Percentiles rank a stretch among this genome's conserved stretches.
phyloP scores from a whole-genome alignment of 306 rosid species.

The Dicorynia guianensis region DNA sequence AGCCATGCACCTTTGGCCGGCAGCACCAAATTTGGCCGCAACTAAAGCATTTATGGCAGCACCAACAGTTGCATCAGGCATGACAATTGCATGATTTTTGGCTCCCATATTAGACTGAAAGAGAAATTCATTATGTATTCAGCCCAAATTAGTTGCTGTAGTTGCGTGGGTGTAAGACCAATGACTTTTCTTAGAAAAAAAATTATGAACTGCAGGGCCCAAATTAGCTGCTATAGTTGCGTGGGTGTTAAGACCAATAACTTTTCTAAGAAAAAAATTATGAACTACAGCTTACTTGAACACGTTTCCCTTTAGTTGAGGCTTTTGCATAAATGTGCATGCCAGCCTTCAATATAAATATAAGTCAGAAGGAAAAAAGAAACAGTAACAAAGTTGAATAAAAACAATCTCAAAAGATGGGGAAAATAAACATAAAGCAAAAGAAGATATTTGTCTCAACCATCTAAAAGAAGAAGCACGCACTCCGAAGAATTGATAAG shows the following conservation, averaged over 20 bases:
- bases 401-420: too few relatives aligned
- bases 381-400: too few relatives aligned
- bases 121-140: constrained; percentile 19
- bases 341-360: constrained; percentile 73
- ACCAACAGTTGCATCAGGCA: constrained; percentile 90
- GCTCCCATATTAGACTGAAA: constrained; percentile 97
- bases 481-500: not conserved
- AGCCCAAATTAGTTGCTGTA: constrained; percentile 37
- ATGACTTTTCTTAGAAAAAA: constrained; percentile 25
- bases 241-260: too few relatives aligned
- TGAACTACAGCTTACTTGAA: constrained; percentile 91
- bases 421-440: too few relatives aligned
- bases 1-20: constrained; percentile 99
- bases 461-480: constrained; percentile 6
- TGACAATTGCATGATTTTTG: constrained; percentile 89
- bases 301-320: constrained; percentile 92
- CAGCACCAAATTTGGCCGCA: constrained; percentile 99
- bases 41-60: constrained; percentile 83
- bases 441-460: too few relatives aligned
- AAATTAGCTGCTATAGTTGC: too few relatives aligned
- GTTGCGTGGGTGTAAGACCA: constrained; percentile 24
- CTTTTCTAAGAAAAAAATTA: too few relatives aligned
- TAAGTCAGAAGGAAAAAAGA: too few relatives aligned
- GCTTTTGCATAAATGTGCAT: constrained; percentile 96
- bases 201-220: constrained; percentile 15